Evolutionary conservation across 176 grass and related monocot species (phyloP), one percentile per base, ranked within the genome.

Genomic region (Miscanthus lutarioriparius): DNA sequence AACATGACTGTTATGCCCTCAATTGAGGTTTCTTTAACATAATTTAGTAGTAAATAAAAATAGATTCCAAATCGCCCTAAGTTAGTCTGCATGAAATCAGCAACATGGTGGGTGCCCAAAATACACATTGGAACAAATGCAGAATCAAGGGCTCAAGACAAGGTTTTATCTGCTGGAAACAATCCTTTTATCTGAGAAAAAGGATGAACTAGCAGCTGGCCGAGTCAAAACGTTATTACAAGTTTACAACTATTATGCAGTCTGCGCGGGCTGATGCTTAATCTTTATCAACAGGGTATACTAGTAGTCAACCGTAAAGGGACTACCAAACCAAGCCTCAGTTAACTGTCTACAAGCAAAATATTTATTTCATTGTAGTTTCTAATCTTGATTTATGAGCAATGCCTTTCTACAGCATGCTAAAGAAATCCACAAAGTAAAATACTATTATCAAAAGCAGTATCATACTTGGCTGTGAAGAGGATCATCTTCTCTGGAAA

Each of bases 401-500:
- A 70, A 49, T 47, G 35, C 51, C 10, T 49, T 10, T 48, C 20
- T 63, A 72, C 10, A 1, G 3, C n/a, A 15, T 25, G 67, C 10
- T 41, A 76, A 35, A 77, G 13, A 64, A 85, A 71, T 23, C 70
- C 7, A 26, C 33, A 76, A 32, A 38, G 28, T 4, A 70, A 68
- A 80, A 37, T 40, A 79, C 8, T 32, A 63, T 30, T 56, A 38
- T 8, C 22, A 49, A 83, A 74, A 73, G 5, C 8, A 78, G 38
- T 26, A 45, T 39, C 88, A 74, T 93, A 95, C 96, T 83, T 95
- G 96, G 83, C 96, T 95, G 37, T 93, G 91, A 79, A 95, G 88
- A 74, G 96, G 96, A 67, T 98, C 91, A 39, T 88, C 82, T 90
- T 98, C 96, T 87, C 96, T 90, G 27, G 96, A 95, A 86, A 88